Percentiles rank a stretch among this genome's conserved stretches.
phyloP scores from a whole-genome alignment of 2,329 filamentous ascomycete species.

The Penicillium sp. region DNA sequence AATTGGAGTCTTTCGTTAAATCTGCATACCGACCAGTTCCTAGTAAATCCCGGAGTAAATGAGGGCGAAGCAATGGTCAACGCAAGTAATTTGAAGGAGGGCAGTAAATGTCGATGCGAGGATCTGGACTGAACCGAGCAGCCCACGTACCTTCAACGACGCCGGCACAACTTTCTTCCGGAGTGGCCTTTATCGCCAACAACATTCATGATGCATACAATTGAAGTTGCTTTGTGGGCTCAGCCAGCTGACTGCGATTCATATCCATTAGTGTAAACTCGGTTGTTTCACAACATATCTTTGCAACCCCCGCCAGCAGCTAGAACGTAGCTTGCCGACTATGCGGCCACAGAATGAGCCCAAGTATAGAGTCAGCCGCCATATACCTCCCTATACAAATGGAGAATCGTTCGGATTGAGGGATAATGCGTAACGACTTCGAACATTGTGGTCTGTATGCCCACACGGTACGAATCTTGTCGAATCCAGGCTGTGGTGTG shows the following conservation, averaged over 20 bases:
- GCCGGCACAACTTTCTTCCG: neutral
- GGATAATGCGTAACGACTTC: too few species aligned
- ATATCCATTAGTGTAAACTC: neutral
- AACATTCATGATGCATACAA: too few species aligned
- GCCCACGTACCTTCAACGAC: neutral
- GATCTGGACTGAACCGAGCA: neutral
- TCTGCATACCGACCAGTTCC: conserved; percentile 2
- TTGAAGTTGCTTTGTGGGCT: too few species aligned
- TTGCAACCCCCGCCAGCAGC: neutral
- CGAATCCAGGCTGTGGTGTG: too few species aligned
- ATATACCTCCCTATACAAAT: too few species aligned
- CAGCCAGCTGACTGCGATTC: too few species aligned
- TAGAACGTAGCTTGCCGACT: too few species aligned
- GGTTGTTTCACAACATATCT: neutral
- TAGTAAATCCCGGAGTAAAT: neutral
- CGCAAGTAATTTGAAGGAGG: neutral
- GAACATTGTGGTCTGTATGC: too few species aligned
- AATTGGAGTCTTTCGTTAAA: neutral
- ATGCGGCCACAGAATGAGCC: too few species aligned
- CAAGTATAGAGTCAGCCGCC: too few species aligned
- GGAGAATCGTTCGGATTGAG: too few species aligned
- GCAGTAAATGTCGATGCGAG: neutral
- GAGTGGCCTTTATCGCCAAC: neutral
- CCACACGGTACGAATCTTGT: too few species aligned
- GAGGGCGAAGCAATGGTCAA: neutral